phyloP scores from a whole-genome alignment of 345 rosid genomes.

The Balakata baccata region DNA sequence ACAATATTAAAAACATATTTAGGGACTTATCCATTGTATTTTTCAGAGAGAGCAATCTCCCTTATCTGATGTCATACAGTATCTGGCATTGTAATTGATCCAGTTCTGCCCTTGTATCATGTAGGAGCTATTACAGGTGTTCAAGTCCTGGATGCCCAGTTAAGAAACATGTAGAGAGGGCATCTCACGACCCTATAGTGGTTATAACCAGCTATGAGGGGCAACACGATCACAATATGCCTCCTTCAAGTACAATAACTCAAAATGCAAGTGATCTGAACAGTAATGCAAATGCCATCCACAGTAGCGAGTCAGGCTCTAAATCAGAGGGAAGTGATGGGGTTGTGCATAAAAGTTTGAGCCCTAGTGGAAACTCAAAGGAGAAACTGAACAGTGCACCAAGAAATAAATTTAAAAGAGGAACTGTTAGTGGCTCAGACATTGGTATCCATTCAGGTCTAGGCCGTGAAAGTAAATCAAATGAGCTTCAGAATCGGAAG shows the following conservation, averaged over 20 bases:
- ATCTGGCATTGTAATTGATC: conserved; percentile 6
- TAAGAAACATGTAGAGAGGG: conserved; percentile 85
- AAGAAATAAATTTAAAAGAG: conserved; percentile 28
- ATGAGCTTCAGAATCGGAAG: conserved; percentile 27
- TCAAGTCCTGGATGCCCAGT: conserved; percentile 87
- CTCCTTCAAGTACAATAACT: conserved; percentile 70
- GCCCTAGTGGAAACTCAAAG: conserved; percentile 29
- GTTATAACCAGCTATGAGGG: conserved; percentile 89
- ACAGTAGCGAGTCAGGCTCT: conserved; percentile 29
- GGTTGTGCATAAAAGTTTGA: conserved; percentile 27
- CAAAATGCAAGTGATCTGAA: conserved; percentile 38
- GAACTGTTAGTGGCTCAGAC: conserved; percentile 12
- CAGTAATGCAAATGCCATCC: conserved; percentile 19
- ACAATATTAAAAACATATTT: not conserved
- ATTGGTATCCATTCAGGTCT: conserved; percentile 4
- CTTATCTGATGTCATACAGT: not conserved
- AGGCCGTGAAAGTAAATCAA: conserved; percentile 22
- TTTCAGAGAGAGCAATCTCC: not conserved
- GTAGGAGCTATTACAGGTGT: conserved; percentile 96
- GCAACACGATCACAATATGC: conserved; percentile 72
- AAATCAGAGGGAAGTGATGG: conserved; percentile 37
- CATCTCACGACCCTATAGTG: conserved; percentile 61
- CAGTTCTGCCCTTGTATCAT: conserved; percentile 12
- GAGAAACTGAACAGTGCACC: conserved; percentile 33
- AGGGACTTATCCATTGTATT: not conserved